A percentile compares a stretch with the other conserved stretches of the same genome.
Evolutionary conservation across 1,284 basidiomycete species (phyloP).

Genomic region (Malassezia sympodialis): DNA sequence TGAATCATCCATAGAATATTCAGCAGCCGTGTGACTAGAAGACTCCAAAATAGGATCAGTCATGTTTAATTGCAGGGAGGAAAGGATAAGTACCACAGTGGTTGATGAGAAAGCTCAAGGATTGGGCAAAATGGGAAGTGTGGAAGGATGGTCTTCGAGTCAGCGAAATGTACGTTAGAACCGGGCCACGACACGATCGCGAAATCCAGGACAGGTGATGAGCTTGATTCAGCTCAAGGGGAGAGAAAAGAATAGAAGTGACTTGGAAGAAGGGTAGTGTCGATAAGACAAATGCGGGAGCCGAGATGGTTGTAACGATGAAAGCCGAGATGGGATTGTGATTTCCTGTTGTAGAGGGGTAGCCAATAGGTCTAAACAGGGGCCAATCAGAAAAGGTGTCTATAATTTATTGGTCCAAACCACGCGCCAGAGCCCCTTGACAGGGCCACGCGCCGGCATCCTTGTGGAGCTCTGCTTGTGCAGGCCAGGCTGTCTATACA

Average conservation of each 20-base stretch:
- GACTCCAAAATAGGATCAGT: neutral
- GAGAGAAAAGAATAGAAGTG: neutral
- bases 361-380: neutral
- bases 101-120: neutral
- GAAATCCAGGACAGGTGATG: neutral
- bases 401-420: neutral
- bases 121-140: neutral
- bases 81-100: neutral
- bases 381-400: neutral
- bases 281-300: neutral
- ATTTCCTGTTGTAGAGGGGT: neutral
- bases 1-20: conserved; percentile 1
- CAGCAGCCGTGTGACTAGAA: neutral
- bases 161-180: neutral
- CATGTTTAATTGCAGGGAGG: neutral
- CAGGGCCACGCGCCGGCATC: neutral
- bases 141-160: neutral
- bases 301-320: neutral
- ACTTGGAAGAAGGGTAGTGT: neutral
- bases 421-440: neutral
- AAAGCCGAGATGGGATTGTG: neutral
- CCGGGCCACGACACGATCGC: neutral
- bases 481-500: neutral
- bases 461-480: neutral
- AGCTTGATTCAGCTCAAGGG: neutral